phyloP scores from a whole-genome alignment of 345 rosid genomes.

The Brassica cretica region DNA sequence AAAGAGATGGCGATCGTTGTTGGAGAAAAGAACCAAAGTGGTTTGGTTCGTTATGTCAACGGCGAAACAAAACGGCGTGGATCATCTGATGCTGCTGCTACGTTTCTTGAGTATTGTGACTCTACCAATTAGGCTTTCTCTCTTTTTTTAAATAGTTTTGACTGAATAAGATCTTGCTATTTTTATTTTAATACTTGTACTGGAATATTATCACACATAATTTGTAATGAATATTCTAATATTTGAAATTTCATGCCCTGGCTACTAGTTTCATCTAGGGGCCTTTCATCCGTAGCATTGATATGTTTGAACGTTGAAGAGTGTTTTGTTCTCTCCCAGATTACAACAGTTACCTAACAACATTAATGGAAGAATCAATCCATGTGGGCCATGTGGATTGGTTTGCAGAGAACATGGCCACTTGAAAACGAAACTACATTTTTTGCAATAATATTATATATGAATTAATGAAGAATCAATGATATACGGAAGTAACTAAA shows the following conservation, averaged over 20 bases:
- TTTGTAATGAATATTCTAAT: neutral
- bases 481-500: neutral
- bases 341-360: slow-evolving; percentile 9
- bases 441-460: neutral
- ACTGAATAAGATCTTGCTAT: neutral
- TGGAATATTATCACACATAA: slow-evolving; percentile 1
- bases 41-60: slow-evolving; percentile 22
- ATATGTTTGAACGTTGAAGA: neutral
- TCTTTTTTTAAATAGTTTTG: neutral
- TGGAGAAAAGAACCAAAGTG: slow-evolving; percentile 13
- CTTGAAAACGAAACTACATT: neutral
- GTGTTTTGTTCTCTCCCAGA: neutral
- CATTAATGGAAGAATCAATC: slow-evolving; percentile 11
- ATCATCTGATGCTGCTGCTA: slow-evolving; percentile 17
- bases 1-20: slow-evolving; percentile 8
- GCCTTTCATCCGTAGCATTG: neutral
- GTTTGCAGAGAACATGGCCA: neutral
- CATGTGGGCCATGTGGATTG: slow-evolving; percentile 26
- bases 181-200: neutral
- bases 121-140: neutral
- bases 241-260: neutral
- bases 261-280: neutral
- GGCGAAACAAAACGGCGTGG: slow-evolving; percentile 25
- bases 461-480: neutral
- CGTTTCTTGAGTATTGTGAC: neutral